Percentiles rank a stretch among this genome's conserved stretches.
Evolutionary conservation across 1,139 yeast species (phyloP).

Genomic region (Kodamaea ohmeri): DNA sequence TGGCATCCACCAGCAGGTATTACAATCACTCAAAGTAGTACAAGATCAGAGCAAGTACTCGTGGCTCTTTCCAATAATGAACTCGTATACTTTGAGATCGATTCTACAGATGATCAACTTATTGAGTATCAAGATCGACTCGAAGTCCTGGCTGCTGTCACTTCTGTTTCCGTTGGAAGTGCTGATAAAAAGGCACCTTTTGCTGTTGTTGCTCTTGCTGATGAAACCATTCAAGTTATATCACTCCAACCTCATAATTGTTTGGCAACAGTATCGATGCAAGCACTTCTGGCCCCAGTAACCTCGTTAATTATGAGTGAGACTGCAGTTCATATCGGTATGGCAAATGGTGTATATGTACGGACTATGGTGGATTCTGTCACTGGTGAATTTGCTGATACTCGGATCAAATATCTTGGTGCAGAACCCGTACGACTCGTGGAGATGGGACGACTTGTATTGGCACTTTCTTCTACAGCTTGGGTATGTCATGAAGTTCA

Average conservation of each 20-base stretch:
- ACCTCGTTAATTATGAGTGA: constrained; percentile 44
- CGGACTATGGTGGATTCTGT: constrained; percentile 55
- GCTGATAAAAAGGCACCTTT: constrained; percentile 52
- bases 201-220: constrained; percentile 70
- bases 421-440: constrained; percentile 57
- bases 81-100: constrained; percentile 80
- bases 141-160: constrained; percentile 52
- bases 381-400: constrained; percentile 65
- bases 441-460: constrained; percentile 24
- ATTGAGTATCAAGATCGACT: constrained; percentile 66
- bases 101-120: constrained; percentile 56
- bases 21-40: constrained; percentile 54
- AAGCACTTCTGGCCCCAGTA: constrained; percentile 63
- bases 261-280: constrained; percentile 61
- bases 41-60: constrained; percentile 66
- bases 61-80: constrained; percentile 72
- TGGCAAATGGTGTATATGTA: constrained; percentile 78
- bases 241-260: constrained; percentile 65
- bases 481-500: constrained; percentile 32
- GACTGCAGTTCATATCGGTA: constrained; percentile 63
- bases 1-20: constrained; percentile 90
- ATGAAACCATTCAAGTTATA: constrained; percentile 66
- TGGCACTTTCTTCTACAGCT: constrained; percentile 45
- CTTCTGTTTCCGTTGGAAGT: constrained; percentile 49
- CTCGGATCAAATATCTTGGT: constrained; percentile 75